Percentiles rank a stretch among this genome's conserved stretches.
phyloP scores from a whole-genome alignment of 2,329 filamentous ascomycete genomes.

The Stromatinia cepivora region DNA sequence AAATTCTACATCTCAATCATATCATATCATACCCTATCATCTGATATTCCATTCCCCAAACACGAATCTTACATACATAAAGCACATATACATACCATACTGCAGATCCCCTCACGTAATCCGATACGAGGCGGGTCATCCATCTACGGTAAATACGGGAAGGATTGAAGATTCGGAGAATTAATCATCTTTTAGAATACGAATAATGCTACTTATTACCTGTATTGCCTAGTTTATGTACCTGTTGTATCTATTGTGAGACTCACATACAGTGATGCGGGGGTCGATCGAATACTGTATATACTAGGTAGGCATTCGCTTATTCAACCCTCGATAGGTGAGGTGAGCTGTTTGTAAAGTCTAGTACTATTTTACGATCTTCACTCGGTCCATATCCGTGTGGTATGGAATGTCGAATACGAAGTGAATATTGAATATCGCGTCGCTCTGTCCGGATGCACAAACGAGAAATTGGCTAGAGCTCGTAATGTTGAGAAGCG shows the following conservation, averaged over 20 bases:
- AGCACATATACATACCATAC: not conserved
- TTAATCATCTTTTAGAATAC: not conserved
- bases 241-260: no score
- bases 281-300: not conserved
- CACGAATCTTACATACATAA: conserved; percentile 15
- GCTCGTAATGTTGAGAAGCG: not conserved
- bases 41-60: not conserved
- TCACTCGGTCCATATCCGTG: not conserved
- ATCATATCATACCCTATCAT: not conserved
- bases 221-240: no score
- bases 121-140: conserved; percentile 14
- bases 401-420: not conserved
- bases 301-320: no score
- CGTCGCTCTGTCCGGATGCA: not conserved
- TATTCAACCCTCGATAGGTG: no score
- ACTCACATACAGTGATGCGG: not conserved
- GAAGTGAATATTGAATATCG: not conserved
- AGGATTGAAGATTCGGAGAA: not conserved
- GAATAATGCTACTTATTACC: not conserved
- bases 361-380: no score
- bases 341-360: no score
- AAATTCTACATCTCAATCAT: no score
- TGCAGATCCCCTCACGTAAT: conserved; percentile 17
- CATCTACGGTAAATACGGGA: not conserved
- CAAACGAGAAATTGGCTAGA: not conserved